Evolutionary conservation across 768 basidiomycete species (phyloP).

Genomic region (Sutorius australiensis): DNA sequence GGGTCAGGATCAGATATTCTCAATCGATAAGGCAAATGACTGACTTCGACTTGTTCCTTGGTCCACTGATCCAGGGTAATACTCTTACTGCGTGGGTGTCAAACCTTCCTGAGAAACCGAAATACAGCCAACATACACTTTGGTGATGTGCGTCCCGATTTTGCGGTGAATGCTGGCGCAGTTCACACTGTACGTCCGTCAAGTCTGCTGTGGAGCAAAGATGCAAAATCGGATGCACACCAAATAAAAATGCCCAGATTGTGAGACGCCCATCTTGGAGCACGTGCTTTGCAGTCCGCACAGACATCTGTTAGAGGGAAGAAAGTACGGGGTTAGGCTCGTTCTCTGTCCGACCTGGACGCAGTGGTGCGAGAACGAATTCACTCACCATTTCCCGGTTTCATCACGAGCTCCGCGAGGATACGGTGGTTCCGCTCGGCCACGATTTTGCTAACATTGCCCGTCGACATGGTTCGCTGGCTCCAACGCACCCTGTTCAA

Average conservation of each 20-base stretch:
- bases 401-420: conserved; percentile 62
- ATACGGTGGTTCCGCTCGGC: conserved; percentile 62
- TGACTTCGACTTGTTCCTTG: conserved; percentile 83
- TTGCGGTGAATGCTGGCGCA: conserved; percentile 94
- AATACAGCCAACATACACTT: conserved; percentile 65
- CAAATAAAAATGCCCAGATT: conserved; percentile 90
- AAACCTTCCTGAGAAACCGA: background rate
- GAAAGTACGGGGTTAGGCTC: conserved; percentile 9
- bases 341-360: background rate
- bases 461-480: conserved; percentile 25
- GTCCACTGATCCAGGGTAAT: conserved; percentile 84
- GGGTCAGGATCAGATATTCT: conserved; percentile 11
- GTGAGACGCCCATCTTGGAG: conserved; percentile 86
- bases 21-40: conserved; percentile 21
- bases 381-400: conserved; percentile 78
- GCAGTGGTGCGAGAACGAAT: background rate
- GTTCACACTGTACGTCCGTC: conserved; percentile 49
- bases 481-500: background rate
- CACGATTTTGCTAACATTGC: conserved; percentile 50
- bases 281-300: conserved; percentile 86
- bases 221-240: conserved; percentile 35
- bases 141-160: conserved; percentile 89
- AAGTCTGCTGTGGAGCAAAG: conserved; percentile 1
- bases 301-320: conserved; percentile 59
- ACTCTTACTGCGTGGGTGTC: conserved; percentile 63